Conservation (phyloP, 2,329 filamentous ascomycete species). For the Domatiomyces catenatus region DNA sequence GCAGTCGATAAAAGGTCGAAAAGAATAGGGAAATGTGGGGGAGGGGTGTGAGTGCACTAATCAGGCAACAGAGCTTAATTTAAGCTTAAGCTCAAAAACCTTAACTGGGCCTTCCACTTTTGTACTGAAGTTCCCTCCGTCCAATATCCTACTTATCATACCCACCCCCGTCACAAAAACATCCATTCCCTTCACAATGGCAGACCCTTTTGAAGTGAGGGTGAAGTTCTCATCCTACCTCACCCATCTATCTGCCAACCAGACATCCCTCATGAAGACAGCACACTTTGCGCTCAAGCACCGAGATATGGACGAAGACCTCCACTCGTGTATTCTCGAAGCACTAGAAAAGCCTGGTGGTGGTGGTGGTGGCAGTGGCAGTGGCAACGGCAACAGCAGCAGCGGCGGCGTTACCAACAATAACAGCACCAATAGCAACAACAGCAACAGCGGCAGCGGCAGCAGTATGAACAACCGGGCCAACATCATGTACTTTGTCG, state of each 20-base stretch:
- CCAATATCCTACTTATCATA: neutral
- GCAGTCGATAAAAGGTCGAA: too few relatives aligned
- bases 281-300: conserved; percentile 91
- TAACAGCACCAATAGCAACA: too few relatives aligned
- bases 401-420: conserved; percentile 21
- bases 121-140: too few relatives aligned
- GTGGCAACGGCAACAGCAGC: too few relatives aligned
- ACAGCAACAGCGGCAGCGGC: conserved; percentile 15
- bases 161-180: conserved; percentile 1
- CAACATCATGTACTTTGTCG: conserved; percentile 99
- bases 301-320: conserved; percentile 86
- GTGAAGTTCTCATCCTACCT: conserved; percentile 90
- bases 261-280: conserved; percentile 77
- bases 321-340: conserved; percentile 94
- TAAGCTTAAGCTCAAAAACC: too few relatives aligned
- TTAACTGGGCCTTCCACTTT: neutral
- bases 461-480: conserved; percentile 94
- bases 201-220: conserved; percentile 92
- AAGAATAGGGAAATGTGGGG: too few relatives aligned
- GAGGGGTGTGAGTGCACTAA: too few relatives aligned
- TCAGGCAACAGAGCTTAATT: too few relatives aligned
- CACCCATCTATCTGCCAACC: conserved; percentile 78
- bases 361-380: too few relatives aligned
- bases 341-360: conserved; percentile 51
- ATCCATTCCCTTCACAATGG: conserved; percentile 36